A percentile compares a stretch with the other conserved stretches of the same genome.
phyloP scores from a whole-genome alignment of 345 rosid species.

The Lepidium sativum region DNA sequence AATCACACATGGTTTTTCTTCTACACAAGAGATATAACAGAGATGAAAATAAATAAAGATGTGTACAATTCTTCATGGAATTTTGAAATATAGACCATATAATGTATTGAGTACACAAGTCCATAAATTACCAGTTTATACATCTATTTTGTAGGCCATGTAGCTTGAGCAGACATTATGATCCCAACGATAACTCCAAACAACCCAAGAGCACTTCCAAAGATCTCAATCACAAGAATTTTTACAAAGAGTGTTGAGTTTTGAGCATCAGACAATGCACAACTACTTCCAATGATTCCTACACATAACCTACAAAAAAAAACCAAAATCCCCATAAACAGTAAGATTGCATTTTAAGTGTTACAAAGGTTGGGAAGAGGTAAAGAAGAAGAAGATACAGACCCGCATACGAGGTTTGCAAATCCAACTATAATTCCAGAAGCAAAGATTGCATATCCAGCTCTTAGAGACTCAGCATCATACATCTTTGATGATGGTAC shows the following conservation, averaged over 20 bases:
- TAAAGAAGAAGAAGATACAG: conserved; percentile 23
- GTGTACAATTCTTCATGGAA: no score
- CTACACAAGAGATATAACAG: conserved; percentile 1
- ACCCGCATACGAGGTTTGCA: conserved; percentile 98
- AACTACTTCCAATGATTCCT: conserved; percentile 93
- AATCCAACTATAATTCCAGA: conserved; percentile 98
- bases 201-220: conserved; percentile 92
- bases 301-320: conserved; percentile 60
- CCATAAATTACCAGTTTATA: background rate
- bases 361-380: background rate
- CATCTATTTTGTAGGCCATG: conserved; percentile 65
- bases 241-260: conserved; percentile 88
- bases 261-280: conserved; percentile 90
- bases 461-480: conserved; percentile 83
- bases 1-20: background rate
- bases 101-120: background rate
- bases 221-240: conserved; percentile 92
- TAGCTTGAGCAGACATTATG: conserved; percentile 94
- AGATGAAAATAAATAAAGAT: background rate
- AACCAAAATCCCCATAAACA: background rate
- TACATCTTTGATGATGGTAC: conserved; percentile 51
- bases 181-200: conserved; percentile 94
- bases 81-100: no score
- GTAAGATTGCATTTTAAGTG: background rate
- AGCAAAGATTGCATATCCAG: conserved; percentile 96